Evolutionary conservation across 1,139 yeast genomes (phyloP).

Genomic region (Geotrichum carabidarum): DNA sequence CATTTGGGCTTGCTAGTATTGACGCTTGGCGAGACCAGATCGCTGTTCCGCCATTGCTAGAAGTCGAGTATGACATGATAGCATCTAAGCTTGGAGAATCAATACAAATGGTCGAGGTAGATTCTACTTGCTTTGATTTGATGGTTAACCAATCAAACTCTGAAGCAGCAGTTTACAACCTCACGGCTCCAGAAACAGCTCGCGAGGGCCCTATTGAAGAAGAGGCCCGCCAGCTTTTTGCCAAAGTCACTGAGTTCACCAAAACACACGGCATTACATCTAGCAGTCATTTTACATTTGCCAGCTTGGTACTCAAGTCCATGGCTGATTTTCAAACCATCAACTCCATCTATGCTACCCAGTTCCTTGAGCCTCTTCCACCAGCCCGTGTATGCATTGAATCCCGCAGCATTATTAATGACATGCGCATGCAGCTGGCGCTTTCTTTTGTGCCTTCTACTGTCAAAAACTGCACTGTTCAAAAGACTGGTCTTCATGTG

Average conservation of each 20-base stretch:
- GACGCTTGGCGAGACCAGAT: slow-evolving; percentile 32
- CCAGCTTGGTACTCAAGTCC: slow-evolving; percentile 48
- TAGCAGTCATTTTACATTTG: slow-evolving; percentile 8
- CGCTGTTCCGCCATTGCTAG: slow-evolving; percentile 47
- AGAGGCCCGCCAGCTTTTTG: slow-evolving; percentile 10
- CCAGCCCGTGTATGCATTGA: slow-evolving; percentile 87
- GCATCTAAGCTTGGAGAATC: slow-evolving; percentile 11
- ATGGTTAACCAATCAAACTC: not conserved
- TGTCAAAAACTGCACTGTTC: slow-evolving; percentile 13
- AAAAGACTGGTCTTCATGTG: slow-evolving; percentile 64
- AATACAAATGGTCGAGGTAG: not conserved
- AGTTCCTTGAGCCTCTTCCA: slow-evolving; percentile 60
- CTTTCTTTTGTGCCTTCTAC: slow-evolving; percentile 28
- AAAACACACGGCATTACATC: not conserved
- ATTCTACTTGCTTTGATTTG: not conserved
- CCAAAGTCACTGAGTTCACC: not conserved
- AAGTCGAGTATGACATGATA: slow-evolving; percentile 45
- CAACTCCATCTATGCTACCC: slow-evolving; percentile 53
- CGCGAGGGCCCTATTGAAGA: slow-evolving; percentile 3
- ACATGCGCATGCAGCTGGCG: slow-evolving; percentile 43
- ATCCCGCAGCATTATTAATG: slow-evolving; percentile 44
- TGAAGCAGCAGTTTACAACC: slow-evolving; percentile 4
- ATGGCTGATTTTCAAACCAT: slow-evolving; percentile 61
- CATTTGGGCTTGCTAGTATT: slow-evolving; percentile 22
- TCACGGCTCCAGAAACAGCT: slow-evolving; percentile 8